Evolutionary conservation across 805 yeast species (phyloP).

Genomic region (Saccharomycodes ludwigii): DNA sequence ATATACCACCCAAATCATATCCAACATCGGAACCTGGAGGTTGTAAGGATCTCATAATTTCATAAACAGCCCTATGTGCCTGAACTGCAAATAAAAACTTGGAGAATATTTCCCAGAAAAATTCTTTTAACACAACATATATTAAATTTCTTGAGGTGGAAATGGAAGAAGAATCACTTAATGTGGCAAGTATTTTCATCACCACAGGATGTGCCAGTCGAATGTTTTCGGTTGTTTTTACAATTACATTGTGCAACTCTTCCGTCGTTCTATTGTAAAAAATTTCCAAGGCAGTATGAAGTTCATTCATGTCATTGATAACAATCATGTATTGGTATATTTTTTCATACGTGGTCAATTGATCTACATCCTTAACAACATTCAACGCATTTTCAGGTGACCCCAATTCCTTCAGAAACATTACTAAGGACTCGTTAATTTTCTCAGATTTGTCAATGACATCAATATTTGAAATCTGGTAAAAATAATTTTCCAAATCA

Average conservation of each 20-base stretch:
- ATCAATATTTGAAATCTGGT: constrained; percentile 47
- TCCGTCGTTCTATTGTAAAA: constrained; percentile 41
- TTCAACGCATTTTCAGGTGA: constrained; percentile 6
- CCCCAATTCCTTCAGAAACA: constrained; percentile 23
- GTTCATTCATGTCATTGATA: constrained; percentile 45
- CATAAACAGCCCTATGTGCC: constrained; percentile 53
- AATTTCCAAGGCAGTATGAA: constrained; percentile 44
- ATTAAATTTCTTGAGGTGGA: constrained; percentile 16
- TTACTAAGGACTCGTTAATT: constrained; percentile 24
- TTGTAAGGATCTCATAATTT: constrained; percentile 31
- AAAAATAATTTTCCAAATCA: constrained; percentile 40
- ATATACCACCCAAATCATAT: constrained; percentile 30
- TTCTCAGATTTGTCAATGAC: constrained; percentile 35
- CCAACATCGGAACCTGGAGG: constrained; percentile 14
- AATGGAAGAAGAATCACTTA: constrained; percentile 9
- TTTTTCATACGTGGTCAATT: constrained; percentile 23
- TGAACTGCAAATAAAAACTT: constrained; percentile 54
- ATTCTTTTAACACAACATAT: constrained; percentile 38
- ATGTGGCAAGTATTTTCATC: constrained; percentile 18
- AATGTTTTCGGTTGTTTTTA: constrained; percentile 51
- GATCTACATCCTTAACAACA: constrained; percentile 15
- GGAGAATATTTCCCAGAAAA: constrained; percentile 59
- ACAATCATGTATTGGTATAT: constrained; percentile 39
- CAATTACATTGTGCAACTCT: constrained; percentile 54
- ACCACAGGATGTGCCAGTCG: constrained; percentile 41